Base-by-base conservation (phyloP, 2,329 filamentous ascomycete genomes). In the Lachnellula arida region DNA sequence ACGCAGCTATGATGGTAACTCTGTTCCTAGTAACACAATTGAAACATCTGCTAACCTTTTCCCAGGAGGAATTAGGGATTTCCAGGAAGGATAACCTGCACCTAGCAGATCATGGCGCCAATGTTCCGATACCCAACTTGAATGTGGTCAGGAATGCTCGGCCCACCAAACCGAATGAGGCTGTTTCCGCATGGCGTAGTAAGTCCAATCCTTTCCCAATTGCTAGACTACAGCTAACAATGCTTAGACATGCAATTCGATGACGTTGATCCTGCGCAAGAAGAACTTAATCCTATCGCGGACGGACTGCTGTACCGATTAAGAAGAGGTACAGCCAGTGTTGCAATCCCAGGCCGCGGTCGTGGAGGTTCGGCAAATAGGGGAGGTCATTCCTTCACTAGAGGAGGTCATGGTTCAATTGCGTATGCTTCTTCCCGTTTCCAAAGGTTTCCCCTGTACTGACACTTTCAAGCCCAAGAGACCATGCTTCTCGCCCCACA, bases 41-140 rank as follows among this genome's bases (percentile, higher is more conserved):
- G 25, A 40, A 25, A 57, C 32, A 25, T 37, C 12, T 46, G 12
- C 50, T 42, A 37, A 15, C 12, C 7, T 12, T 34, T 37, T 46
- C 23, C 46, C 47, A 63, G 65, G 67, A 68, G 51, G 68, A 70
- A 52, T 62, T 69, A 35, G 68, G 67, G 5, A 54, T 64, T 46
- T 55, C 51, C 19, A 55, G 68, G 17, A 63, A 57, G 44, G 63
- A 69, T 46, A 56, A 55, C 4, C 49, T 70, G n/a, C 23, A 43
- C 9, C 28, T 56, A 15, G n/a, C 37, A 14, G 54, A 52, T 37
- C 23, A 19, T 11, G 49, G 54, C 23, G 14, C 17, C n/a, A 17
- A 19, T 15, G 35, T 53, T 25, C 9, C 14, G n/a, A 28, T 46
- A 15, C 23, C 35, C 9, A 34, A 15, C 6, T 14, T 32, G 4